Evolutionary conservation across 1,284 basidiomycete genomes (phyloP), one percentile per base, ranked within the genome.

Genomic region (Sparassis latifolia): DNA sequence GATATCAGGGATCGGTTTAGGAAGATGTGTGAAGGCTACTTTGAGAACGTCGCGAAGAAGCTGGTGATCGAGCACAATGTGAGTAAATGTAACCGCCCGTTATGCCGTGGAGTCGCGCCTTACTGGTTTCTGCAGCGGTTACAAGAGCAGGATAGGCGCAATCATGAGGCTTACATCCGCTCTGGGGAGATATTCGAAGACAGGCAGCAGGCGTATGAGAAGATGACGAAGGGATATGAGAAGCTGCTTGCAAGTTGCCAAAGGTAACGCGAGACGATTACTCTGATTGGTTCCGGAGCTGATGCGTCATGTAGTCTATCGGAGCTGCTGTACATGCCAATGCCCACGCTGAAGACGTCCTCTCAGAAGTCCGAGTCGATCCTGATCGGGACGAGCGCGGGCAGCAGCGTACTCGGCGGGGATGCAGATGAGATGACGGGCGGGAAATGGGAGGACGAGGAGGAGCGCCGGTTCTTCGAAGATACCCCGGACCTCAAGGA

Each of bases 391-490:
- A 69, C 78, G 6, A 77, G 74, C 59, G 67, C 69, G 0, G 64
- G 60, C 30, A 72, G 60, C 39, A 75, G 67, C 35, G 49, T 67
- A 9, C 53, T 68, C 2, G 66, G 69, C 9, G 70, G 72, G 49
- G 79, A 85, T 12, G 75, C 79, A 2, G 76, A 81, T 80, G 89
- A 45, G 74, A 77, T 10, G 65, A 75, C 10, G 67, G 85, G 87
- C 2, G 89, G 92, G 2, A 96, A 97, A 62, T 99, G 97, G 97
- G 92, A 95, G 65, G 97, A 99, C 61, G 97, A 99, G 56, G 97
- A 99, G 69, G 94, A 98, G 65, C 79, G 89, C 40, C 77, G 86
- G 46, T 99, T 97, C 70, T 99, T 90, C 64, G 95, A 98, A 65
- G 93, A 98, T 55, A 74, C 97, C 33, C 80, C 92, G 48, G 96